These are phyloP conservation scores for Salisapilia sapeloensis DNA, from an alignment of 352 stramenopile genomes.

Conservation along the genomic window DNA sequence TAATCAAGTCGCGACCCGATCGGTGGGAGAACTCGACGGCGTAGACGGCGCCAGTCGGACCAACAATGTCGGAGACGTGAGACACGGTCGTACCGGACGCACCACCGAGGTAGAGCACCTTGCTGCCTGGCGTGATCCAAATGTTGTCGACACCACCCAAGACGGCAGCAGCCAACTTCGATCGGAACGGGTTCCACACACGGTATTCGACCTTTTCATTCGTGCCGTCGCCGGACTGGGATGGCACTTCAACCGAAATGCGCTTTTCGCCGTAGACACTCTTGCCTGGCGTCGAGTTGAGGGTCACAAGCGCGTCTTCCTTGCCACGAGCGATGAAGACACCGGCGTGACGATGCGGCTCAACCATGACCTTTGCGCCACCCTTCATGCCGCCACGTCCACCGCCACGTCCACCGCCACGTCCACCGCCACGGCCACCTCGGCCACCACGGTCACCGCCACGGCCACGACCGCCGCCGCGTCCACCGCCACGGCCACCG, in stretches of 20 bases:
- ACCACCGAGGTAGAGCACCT: constrained; percentile 98
- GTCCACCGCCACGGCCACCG: constrained; percentile 19
- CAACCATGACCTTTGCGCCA: constrained; percentile 93
- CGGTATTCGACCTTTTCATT: constrained; percentile 99
- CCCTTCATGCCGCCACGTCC: constrained; percentile 86
- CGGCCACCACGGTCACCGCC: constrained; percentile 18
- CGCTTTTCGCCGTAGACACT: constrained; percentile 99
- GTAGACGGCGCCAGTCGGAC: constrained; percentile 94
- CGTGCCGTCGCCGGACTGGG: constrained; percentile 73
- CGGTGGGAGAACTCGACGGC: constrained; percentile 99
- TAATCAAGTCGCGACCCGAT: constrained; percentile 96
- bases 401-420: constrained; percentile 44
- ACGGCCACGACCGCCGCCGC: constrained; percentile 16
- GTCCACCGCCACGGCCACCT: constrained; percentile 20
- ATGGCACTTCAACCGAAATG: constrained; percentile 94
- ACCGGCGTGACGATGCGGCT: constrained; percentile 96
- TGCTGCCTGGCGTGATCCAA: constrained; percentile 93
- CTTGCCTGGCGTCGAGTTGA: constrained; percentile 97
- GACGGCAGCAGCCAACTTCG: constrained; percentile 97
- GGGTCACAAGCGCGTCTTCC: constrained; percentile 97
- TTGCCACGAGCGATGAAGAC: constrained; percentile 98
- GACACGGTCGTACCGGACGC: constrained; percentile 97
- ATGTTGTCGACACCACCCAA: constrained; percentile 98
- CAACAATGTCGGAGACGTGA: constrained; percentile 99
- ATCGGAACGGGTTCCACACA: constrained; percentile 99